Evolutionary conservation across 768 basidiomycete species (phyloP).

Genomic region (Boletus sp.): DNA sequence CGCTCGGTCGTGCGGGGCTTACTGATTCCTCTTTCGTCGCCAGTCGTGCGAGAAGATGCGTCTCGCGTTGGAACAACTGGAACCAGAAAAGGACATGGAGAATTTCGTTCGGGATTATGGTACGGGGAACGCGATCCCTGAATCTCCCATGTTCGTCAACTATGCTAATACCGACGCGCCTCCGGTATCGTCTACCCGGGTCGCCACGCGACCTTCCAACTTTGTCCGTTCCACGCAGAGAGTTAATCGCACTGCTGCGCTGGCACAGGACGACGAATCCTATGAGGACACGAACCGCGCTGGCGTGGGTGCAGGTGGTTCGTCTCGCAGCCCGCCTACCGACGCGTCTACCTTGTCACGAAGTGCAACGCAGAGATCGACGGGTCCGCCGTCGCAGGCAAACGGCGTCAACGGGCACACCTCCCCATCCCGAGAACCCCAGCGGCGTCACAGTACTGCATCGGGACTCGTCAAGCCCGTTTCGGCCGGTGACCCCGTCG

Average conservation of each 20-base stretch:
- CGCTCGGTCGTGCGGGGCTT: not conserved
- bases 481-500: conserved; percentile 53
- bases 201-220: conserved; percentile 55
- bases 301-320: conserved; percentile 66
- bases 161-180: conserved; percentile 67
- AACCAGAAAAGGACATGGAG: conserved; percentile 85
- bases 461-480: conserved; percentile 27
- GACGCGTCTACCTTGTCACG: conserved; percentile 30
- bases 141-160: conserved; percentile 84
- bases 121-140: conserved; percentile 85
- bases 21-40: not conserved
- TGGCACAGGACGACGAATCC: conserved; percentile 45
- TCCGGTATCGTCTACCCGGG: conserved; percentile 55
- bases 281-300: conserved; percentile 52
- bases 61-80: conserved; percentile 83
- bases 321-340: conserved; percentile 35
- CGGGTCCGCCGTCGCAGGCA: conserved; percentile 29
- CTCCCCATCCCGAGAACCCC: conserved; percentile 24
- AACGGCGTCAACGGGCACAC: conserved; percentile 33
- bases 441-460: conserved; percentile 27
- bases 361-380: conserved; percentile 32
- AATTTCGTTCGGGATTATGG: conserved; percentile 87
- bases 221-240: conserved; percentile 48
- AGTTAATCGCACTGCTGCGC: conserved; percentile 17
- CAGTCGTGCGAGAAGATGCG: conserved; percentile 92